Evolutionary conservation across 371 early-diverging fungal species (phyloP).

Genomic region (Saksenaea vasiformis): DNA sequence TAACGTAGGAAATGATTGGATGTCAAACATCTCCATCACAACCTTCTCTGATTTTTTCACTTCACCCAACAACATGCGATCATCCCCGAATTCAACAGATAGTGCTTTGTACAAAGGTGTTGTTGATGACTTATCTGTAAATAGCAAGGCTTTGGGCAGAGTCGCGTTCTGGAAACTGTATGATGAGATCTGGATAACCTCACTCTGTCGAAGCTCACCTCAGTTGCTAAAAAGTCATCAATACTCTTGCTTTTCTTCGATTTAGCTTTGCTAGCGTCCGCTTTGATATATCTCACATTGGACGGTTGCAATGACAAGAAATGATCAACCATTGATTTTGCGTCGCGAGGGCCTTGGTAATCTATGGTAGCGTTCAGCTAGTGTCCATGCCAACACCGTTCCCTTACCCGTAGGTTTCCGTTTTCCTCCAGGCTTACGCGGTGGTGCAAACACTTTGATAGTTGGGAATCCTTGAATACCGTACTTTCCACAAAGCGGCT

Average conservation of each 20-base stretch:
- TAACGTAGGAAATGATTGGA: conserved; percentile 67
- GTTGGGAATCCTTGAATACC: conserved; percentile 93
- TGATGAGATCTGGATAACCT: background rate
- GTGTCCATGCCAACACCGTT: background rate
- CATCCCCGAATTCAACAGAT: conserved; percentile 68
- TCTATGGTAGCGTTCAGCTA: conserved; percentile 44
- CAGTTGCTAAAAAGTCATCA: conserved; percentile 52
- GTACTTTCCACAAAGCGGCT: conserved; percentile 73
- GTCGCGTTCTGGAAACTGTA: conserved; percentile 30
- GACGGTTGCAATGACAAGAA: conserved; percentile 65
- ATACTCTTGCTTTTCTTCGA: conserved; percentile 57
- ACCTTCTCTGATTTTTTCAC: conserved; percentile 60
- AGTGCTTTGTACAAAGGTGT: conserved; percentile 86
- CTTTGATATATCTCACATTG: conserved; percentile 53
- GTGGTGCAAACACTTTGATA: conserved; percentile 81
- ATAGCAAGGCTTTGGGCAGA: conserved; percentile 71
- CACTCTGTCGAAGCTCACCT: conserved; percentile 32
- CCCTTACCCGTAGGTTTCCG: conserved; percentile 55
- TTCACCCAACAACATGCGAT: conserved; percentile 73
- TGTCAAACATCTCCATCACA: conserved; percentile 52
- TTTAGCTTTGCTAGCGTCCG: conserved; percentile 48
- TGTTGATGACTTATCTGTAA: conserved; percentile 72
- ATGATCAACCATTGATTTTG: conserved; percentile 73
- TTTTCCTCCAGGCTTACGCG: conserved; percentile 50
- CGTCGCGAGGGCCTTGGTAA: conserved; percentile 83